Conservation (phyloP, 2,329 filamentous ascomycete species). For the Phyllosticta paracitricarpa region DNA sequence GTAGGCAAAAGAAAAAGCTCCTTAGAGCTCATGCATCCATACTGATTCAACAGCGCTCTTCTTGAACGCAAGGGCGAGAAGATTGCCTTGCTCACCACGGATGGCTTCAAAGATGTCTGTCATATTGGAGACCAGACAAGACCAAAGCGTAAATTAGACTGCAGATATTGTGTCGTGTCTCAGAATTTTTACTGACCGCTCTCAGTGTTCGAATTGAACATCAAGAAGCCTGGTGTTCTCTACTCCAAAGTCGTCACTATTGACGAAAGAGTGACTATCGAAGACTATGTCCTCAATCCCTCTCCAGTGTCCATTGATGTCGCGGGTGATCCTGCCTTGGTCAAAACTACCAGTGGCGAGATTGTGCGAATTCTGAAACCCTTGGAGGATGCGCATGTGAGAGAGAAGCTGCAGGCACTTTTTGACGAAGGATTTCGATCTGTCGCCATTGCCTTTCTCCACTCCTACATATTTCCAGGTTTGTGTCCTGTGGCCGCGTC, state of each 20-base stretch:
- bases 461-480: constrained; percentile 24
- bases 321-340: constrained; percentile 8
- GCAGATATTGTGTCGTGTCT: not conserved
- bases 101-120: constrained; percentile 14
- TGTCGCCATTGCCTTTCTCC: constrained; percentile 25
- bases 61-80: constrained; percentile 14
- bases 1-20: not conserved
- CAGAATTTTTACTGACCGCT: not conserved
- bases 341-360: constrained; percentile 15
- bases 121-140: constrained; percentile 19
- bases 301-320: constrained; percentile 7
- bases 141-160: constrained; percentile 12
- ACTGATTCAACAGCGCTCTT: constrained; percentile 16
- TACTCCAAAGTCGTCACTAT: constrained; percentile 17
- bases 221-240: constrained; percentile 15
- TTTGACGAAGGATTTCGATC: constrained; percentile 26
- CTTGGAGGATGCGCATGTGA: constrained; percentile 5
- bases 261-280: constrained; percentile 18
- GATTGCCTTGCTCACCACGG: constrained; percentile 15
- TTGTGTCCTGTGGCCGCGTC: not conserved
- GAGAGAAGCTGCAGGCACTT: constrained; percentile 16
- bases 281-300: constrained; percentile 16
- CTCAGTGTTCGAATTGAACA: constrained; percentile 17
- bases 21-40: not conserved
- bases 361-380: constrained; percentile 13